Evolutionary conservation across 345 rosid genomes (phyloP), one percentile per base, ranked within the genome.

Genomic region (Turnera subulata): DNA sequence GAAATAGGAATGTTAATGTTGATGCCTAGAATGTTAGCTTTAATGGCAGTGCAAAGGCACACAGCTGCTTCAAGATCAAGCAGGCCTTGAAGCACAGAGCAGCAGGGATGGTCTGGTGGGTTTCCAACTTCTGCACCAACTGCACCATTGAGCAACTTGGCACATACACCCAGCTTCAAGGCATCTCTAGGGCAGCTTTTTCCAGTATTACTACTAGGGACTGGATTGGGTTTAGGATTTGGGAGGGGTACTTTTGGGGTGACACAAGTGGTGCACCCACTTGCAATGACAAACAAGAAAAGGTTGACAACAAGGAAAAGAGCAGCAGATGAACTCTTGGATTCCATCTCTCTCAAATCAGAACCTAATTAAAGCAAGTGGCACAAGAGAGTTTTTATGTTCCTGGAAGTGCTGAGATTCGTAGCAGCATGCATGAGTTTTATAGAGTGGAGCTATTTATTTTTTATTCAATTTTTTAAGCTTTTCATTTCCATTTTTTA

Each of bases 1-100:
- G 80, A 68, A 59, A 84, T 51, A 0, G 95, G 86, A 35, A 84
- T 56, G 24, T 78, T 74, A 6, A 83, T 80, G 68, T 80, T 74
- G 62, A 77, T 49, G 48, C 91, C 90, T 63, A 87, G 61, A 50
- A 84, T n/a, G 55, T 65, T 81, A 40, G 89, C 93, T 49, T 80
- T 83, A 44, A 87, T 66, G 68, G 86, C 84, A 39, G 97, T 90
- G 76, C 95, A 84, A 21, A 87, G 87, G 77, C 95, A 90, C 32
- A 76, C 84, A 8, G 91, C 93, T 6, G 85, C 97, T 58, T 90
- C 91, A 1, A 84, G 72, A 73, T 87, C 86, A 22, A 66, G 80
- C 29, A 83, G 76, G 0, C 73, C 48, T 29, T 86, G 46, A 52
- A 84, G 77, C n/a, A n/a, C n/a, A 43, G 73, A 51, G 65, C 92